phyloP scores from a whole-genome alignment of 495 filamentous ascomycete genomes.

The Trichodelitschia bisporula region DNA sequence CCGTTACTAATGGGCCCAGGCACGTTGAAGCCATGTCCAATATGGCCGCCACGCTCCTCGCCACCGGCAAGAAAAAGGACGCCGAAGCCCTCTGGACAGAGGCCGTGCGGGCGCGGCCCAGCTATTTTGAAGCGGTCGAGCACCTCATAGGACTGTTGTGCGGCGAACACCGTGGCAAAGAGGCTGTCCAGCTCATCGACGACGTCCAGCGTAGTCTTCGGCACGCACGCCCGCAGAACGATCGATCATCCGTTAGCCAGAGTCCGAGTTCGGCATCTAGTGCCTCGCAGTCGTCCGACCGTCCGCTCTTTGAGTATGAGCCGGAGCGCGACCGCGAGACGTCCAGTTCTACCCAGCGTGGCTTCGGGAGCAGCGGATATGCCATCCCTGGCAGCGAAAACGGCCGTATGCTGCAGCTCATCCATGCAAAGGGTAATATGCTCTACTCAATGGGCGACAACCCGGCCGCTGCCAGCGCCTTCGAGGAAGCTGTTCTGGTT shows the following conservation, averaged over 20 bases:
- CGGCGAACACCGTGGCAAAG: slow-evolving; percentile 52
- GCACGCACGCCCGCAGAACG: slow-evolving; percentile 23
- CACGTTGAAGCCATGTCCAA: slow-evolving; percentile 94
- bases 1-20: slow-evolving; percentile 22
- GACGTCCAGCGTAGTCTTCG: slow-evolving; percentile 61
- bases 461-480: slow-evolving; percentile 59
- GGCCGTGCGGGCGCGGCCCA: slow-evolving; percentile 60
- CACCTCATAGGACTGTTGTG: slow-evolving; percentile 80
- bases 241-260: slow-evolving; percentile 26
- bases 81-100: slow-evolving; percentile 70
- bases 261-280: slow-evolving; percentile 23
- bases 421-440: slow-evolving; percentile 97
- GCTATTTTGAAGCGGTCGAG: slow-evolving; percentile 90
- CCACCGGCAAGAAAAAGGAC: slow-evolving; percentile 57
- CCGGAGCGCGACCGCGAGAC: slow-evolving; percentile 11
- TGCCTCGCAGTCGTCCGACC: slow-evolving; percentile 26
- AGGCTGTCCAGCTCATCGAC: slow-evolving; percentile 75
- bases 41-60: slow-evolving; percentile 67
- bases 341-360: too few relatives aligned
- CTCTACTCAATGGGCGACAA: slow-evolving; percentile 80
- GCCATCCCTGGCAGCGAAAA: slow-evolving; percentile 73
- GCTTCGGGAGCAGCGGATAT: slow-evolving; percentile 68
- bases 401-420: slow-evolving; percentile 70
- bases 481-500: slow-evolving; percentile 86
- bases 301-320: slow-evolving; percentile 30